A percentile compares a stretch with the other conserved stretches of the same genome.
Evolutionary conservation across 257 asterid species (phyloP).

Genomic region (Solanum verrucosum): DNA sequence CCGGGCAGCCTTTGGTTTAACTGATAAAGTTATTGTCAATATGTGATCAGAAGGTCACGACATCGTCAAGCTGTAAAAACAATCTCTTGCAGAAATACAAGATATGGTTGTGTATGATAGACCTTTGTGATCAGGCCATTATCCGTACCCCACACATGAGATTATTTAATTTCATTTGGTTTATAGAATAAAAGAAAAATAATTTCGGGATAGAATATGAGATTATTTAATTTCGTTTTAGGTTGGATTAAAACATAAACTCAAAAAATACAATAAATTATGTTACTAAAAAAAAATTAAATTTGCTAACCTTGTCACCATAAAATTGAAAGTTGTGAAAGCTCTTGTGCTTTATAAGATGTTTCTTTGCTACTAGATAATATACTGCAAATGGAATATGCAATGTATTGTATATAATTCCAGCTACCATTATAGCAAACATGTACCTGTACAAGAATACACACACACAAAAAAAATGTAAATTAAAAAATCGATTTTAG

Average conservation of each 20-base stretch:
- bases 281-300: not conserved
- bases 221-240: not conserved
- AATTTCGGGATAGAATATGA: not conserved
- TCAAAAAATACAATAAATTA: not conserved
- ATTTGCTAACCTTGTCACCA: not conserved
- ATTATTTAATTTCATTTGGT: not conserved
- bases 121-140: not conserved
- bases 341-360: not conserved
- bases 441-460: not conserved
- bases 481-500: not conserved
- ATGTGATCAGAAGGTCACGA: not conserved
- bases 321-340: not conserved
- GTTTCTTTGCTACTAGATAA: not conserved
- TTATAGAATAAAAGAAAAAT: not conserved
- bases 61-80: not conserved
- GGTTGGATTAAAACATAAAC: not conserved
- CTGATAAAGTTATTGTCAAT: no score
- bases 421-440: not conserved
- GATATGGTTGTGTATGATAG: not conserved
- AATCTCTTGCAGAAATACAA: not conserved
- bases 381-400: constrained; percentile 7
- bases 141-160: not conserved
- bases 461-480: not conserved
- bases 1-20: no score
- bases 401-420: not conserved